Evolutionary conservation across 345 rosid genomes (phyloP), one percentile per base, ranked within the genome.

Genomic region (Dipteronia dyeriana): DNA sequence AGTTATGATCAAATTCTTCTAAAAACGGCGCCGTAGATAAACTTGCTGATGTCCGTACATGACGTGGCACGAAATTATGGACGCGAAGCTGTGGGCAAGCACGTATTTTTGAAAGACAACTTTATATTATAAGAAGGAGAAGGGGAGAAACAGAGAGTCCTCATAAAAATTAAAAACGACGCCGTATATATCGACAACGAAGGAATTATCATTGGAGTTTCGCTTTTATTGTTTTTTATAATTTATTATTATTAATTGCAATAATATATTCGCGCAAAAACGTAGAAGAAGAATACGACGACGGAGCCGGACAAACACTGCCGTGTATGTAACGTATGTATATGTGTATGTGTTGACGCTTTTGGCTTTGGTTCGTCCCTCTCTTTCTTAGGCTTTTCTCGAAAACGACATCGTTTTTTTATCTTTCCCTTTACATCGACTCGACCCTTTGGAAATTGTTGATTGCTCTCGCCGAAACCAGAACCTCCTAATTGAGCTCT

Each of bases 231-330:
- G 38, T 31, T 31, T 31, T 31, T 56, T 34, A 45, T 10, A 0
- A 45, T 45, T 20, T 20, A 54, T 56, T 26, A 31, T 69, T 47
- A 67, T 13, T 20, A 13, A 9, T 41, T 41, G 45, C 45, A 41
- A 16, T 45, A 54, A 12, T 9, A 12, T 9, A 19, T 74, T 47
- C 61, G 20, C 20, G 61, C 20, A 9, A 20, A 57, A 57, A 43
- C 11, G 10, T 14, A 39, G 60, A 80, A 73, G 74, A 80, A 39
- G 60, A 80, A 73, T 70, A 80, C 77, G 80, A 25, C 64, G 80
- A 39, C 64, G 62, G 66, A 13, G 77, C 80, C 74, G 80, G 59
- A 76, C 80, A 72, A 72, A 20, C 17, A 0, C 74, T 49, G 79
- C 39, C 74, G 76, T 45, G 3, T 45, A 31, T 31, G 38, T 31